Base-by-base conservation (phyloP, 768 basidiomycete species). In the Steccherinum ochraceum region DNA sequence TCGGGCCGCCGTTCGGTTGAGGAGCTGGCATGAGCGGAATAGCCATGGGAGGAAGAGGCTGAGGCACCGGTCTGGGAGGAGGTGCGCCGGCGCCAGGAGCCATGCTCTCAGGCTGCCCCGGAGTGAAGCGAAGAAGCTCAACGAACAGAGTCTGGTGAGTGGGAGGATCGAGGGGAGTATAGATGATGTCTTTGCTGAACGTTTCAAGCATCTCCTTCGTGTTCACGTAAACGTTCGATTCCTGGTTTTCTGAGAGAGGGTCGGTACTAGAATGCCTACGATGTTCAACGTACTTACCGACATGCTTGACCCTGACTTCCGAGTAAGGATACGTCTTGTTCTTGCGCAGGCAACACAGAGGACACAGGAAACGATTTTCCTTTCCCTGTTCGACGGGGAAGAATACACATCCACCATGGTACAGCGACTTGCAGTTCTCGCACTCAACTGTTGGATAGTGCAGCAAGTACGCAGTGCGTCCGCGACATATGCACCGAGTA, bases 401-500 rank as follows among this genome's bases (percentile, higher is more conserved):
- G 67, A 86, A 88, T 12, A 91, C 88, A 54, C 89, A 92, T 10
- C 78, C 79, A 13, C 75, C 76, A 58, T 92, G 89, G 57, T 89
- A 91, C 13, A 73, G 67, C 58, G 77, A 80, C 55, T 67, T 72
- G 68, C 89, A 92, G 0, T 66, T 61, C 44, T 83, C 80, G 63
- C 89, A 92, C 51, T 78, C 75, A 12, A 90, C 79, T 20, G 75
- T 74, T 3, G 81, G 81, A 59, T 81, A 83, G 54, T 75, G 70
- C 49, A 82, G 67, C 24, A 84, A 66, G 64, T 82, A 84, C 5
- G 67, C 60, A 2, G 80, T 85, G 24, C 79, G 76, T 13, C 86
- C 88, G 45, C 89, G 72, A 64, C 89, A 91, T 52, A 91, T 85
- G 67, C 89, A 91, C 23, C 88, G 78, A 23, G 88, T 89, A 25